Percentiles rank a stretch among this genome's conserved stretches.
Conservation (phyloP, 345 rosid genomes). For the Populus nigra region DNA sequence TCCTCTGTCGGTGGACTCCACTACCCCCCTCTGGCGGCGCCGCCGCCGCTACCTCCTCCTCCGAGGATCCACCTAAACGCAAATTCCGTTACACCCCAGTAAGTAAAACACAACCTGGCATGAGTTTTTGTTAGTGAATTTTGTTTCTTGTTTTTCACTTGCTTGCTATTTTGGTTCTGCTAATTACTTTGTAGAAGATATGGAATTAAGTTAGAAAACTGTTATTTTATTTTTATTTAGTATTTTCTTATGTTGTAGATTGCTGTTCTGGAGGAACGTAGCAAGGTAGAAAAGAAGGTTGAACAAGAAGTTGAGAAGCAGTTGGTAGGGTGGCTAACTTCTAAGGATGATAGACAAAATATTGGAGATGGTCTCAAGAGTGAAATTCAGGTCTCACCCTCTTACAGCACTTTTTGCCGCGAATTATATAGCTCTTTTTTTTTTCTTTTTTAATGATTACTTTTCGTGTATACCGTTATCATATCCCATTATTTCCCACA, state of each 20-base stretch:
- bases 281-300: conserved; percentile 38
- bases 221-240: neutral
- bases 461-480: too few relatives aligned
- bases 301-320: conserved; percentile 43
- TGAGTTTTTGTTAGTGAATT: neutral
- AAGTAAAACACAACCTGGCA: conserved; percentile 13
- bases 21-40: conserved; percentile 39
- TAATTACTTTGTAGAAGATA: too few relatives aligned
- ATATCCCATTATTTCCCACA: too few relatives aligned
- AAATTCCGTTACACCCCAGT: conserved; percentile 91
- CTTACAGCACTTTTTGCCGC: neutral
- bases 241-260: conserved; percentile 37
- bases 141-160: neutral
- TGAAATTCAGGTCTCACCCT: conserved; percentile 38
- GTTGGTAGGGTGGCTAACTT: conserved; percentile 24
- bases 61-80: conserved; percentile 66
- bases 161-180: neutral
- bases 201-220: neutral
- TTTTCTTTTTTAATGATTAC: too few relatives aligned
- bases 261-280: conserved; percentile 66
- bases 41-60: conserved; percentile 27
- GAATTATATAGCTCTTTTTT: neutral
- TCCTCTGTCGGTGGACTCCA: conserved; percentile 95
- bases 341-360: conserved; percentile 35
- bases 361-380: conserved; percentile 26